Conservation (phyloP, 78 protist genomes). For the Polysphondylium violaceum region DNA sequence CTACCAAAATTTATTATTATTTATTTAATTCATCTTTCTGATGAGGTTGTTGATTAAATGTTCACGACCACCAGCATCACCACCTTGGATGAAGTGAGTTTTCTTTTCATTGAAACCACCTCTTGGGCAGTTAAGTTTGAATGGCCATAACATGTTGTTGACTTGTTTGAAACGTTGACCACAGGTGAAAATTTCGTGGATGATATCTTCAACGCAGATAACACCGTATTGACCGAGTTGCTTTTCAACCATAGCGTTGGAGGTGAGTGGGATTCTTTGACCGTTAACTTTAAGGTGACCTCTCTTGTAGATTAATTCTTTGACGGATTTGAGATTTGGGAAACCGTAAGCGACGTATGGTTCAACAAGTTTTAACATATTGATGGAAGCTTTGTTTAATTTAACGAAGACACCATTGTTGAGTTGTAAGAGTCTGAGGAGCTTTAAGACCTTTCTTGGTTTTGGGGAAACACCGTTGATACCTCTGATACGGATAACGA, state of each 20-base stretch:
- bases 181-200: slow-evolving; percentile 99
- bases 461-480: slow-evolving; percentile 97
- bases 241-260: slow-evolving; percentile 94
- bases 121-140: slow-evolving; percentile 97
- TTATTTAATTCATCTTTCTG: slow-evolving; percentile 48
- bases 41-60: slow-evolving; percentile 33
- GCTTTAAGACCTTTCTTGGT: slow-evolving; percentile 96
- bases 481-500: slow-evolving; percentile 99
- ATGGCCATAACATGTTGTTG: slow-evolving; percentile 99
- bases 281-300: slow-evolving; percentile 96
- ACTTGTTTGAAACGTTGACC: slow-evolving; percentile 98
- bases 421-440: slow-evolving; percentile 99
- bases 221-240: slow-evolving; percentile 92
- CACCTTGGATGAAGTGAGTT: slow-evolving; percentile 99
- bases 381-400: slow-evolving; percentile 98
- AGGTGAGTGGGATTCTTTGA: slow-evolving; percentile 96
- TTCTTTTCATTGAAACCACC: slow-evolving; percentile 94
- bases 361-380: slow-evolving; percentile 97
- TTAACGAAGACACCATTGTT: slow-evolving; percentile 98
- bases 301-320: slow-evolving; percentile 99
- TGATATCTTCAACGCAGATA: slow-evolving; percentile 99
- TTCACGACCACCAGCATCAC: slow-evolving; percentile 98
- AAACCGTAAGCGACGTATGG: slow-evolving; percentile 99
- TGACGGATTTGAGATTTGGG: slow-evolving; percentile 97
- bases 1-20: no score